These are phyloP conservation scores for Neostapfia colusana DNA, from an alignment of 176 grass and related monocot species.

Conservation along the genomic window DNA sequence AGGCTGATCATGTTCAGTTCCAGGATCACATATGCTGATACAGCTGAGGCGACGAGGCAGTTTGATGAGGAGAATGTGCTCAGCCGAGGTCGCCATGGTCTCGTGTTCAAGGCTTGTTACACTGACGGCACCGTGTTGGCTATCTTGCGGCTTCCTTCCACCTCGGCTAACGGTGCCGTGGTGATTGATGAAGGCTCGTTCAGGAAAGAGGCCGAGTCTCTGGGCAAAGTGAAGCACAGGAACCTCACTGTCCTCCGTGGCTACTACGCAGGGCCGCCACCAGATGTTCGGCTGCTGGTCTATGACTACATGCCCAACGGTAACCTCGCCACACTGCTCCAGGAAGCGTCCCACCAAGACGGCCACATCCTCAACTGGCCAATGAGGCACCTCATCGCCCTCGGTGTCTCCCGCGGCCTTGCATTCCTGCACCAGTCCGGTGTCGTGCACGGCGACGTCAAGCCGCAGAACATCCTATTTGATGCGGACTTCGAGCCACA, in stretches of 20 bases:
- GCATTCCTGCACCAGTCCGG: slow-evolving; percentile 86
- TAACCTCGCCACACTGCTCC: slow-evolving; percentile 89
- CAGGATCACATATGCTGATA: slow-evolving; percentile 88
- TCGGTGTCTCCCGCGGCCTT: slow-evolving; percentile 79
- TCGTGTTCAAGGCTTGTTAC: slow-evolving; percentile 99
- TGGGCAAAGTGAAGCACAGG: slow-evolving; percentile 96
- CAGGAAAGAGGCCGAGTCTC: slow-evolving; percentile 87
- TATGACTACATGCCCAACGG: slow-evolving; percentile 99
- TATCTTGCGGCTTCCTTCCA: slow-evolving; percentile 85
- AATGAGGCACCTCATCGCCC: slow-evolving; percentile 96
- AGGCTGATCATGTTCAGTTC: slow-evolving; percentile 93
- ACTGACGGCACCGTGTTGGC: slow-evolving; percentile 84
- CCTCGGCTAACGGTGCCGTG: slow-evolving; percentile 80
- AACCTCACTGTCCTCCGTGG: slow-evolving; percentile 92
- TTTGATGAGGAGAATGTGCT: slow-evolving; percentile 96
- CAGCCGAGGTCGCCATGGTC: slow-evolving; percentile 89
- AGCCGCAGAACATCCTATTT: slow-evolving; percentile 92
- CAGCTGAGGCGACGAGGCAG: slow-evolving; percentile 76
- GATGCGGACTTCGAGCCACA: slow-evolving; percentile 98
- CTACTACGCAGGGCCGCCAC: slow-evolving; percentile 93
- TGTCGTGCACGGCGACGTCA: slow-evolving; percentile 88
- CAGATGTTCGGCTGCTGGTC: slow-evolving; percentile 84
- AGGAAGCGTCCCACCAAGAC: slow-evolving; percentile 95
- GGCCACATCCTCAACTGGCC: slow-evolving; percentile 98
- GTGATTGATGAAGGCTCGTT: slow-evolving; percentile 89